Percentiles rank a stretch among this genome's conserved stretches.
Conservation (phyloP, 2,329 filamentous ascomycete genomes). For the Sporothrix pallida region DNA sequence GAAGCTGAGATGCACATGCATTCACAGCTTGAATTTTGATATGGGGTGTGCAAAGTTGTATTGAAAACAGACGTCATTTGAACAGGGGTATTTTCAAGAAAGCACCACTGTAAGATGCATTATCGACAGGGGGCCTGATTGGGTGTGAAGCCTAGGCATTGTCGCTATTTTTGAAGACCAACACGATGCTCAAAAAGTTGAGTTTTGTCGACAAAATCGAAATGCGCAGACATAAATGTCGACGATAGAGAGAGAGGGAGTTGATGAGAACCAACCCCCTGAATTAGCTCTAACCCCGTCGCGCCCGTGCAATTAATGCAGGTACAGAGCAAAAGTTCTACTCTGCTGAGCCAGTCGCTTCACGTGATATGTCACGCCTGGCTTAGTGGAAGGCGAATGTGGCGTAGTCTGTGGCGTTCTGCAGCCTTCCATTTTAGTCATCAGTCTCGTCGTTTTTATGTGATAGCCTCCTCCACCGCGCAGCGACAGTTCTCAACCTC, state of each 20-base stretch:
- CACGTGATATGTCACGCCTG: conserved; percentile 22
- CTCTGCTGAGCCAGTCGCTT: not conserved
- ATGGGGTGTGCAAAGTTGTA: no score
- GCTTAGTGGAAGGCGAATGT: not conserved
- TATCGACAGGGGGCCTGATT: not conserved
- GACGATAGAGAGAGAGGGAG: not conserved
- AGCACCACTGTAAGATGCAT: conserved; percentile 2
- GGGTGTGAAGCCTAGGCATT: not conserved
- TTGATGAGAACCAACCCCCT: not conserved
- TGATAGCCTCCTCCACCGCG: not conserved
- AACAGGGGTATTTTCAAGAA: conserved; percentile 2
- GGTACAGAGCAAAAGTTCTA: not conserved
- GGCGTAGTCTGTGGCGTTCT: conserved; percentile 35
- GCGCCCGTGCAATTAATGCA: not conserved
- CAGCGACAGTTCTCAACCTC: not conserved
- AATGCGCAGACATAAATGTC: not conserved
- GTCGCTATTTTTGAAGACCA: not conserved
- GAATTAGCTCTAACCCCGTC: not conserved
- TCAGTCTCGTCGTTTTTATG: not conserved
- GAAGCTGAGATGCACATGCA: not conserved
- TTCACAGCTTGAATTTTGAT: not conserved
- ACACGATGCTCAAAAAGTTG: not conserved
- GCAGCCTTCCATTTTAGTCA: conserved; percentile 28
- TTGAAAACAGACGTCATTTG: not conserved
- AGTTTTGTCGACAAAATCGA: not conserved